phyloP scores from a whole-genome alignment of 192 early-diverging fungal species.

The Phycomyces blakesleeanus region DNA sequence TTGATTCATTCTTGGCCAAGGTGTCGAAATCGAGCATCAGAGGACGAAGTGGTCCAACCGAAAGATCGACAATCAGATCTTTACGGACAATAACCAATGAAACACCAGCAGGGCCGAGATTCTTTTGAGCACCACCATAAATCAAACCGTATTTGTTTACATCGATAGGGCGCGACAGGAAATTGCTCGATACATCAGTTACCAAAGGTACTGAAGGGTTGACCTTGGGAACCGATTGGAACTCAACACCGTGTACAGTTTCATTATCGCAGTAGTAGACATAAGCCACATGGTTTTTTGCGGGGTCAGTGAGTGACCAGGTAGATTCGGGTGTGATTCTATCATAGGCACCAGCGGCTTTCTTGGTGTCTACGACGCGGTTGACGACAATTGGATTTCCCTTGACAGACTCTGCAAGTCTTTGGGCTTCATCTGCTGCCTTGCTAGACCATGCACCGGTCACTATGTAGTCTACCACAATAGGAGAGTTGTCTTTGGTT shows the following conservation, averaged over 20 bases:
- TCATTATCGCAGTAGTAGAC: conserved; percentile 98
- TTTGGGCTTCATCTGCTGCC: conserved; percentile 79
- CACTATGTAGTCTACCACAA: conserved; percentile 84
- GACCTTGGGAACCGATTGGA: conserved; percentile 50
- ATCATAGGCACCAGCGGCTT: conserved; percentile 45
- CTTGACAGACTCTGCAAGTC: conserved; percentile 57
- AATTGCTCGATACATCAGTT: conserved; percentile 89
- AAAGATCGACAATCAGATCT: conserved; percentile 70
- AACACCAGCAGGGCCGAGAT: conserved; percentile 88
- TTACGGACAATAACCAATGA: conserved; percentile 90
- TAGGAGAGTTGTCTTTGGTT: conserved; percentile 16
- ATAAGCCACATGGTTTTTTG: conserved; percentile 65
- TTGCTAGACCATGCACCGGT: conserved; percentile 90
- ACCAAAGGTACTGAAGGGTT: conserved; percentile 72
- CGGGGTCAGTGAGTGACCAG: conserved; percentile 64
- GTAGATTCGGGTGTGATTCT: conserved; percentile 53
- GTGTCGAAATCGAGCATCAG: conserved; percentile 87
- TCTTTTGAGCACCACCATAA: conserved; percentile 97
- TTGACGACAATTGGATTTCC: conserved; percentile 51
- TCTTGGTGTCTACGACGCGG: conserved; percentile 72
- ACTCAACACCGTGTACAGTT: conserved; percentile 95
- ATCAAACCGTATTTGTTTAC: conserved; percentile 82
- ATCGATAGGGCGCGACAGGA: conserved; percentile 75
- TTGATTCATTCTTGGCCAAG: conserved; percentile 72
- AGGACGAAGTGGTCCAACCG: conserved; percentile 50